Percentiles rank a stretch among this genome's conserved stretches.
These are phyloP conservation scores for Acacia confusa DNA, from an alignment of 306 rosid genomes.

Conservation along the genomic window DNA sequence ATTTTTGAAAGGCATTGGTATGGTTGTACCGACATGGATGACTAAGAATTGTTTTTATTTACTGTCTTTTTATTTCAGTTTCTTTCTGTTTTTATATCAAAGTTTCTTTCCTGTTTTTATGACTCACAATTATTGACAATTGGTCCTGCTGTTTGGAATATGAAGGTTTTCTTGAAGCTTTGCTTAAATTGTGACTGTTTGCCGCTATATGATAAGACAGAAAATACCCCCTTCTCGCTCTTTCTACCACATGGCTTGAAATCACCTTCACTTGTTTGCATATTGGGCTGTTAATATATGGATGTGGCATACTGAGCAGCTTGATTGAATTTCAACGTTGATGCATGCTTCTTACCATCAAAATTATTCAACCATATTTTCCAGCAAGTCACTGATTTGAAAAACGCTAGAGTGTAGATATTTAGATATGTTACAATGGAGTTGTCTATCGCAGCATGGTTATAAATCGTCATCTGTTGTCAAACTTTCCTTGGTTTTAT, in stretches of 20 bases:
- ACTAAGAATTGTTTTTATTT: background rate
- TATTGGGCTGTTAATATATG: background rate
- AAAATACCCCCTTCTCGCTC: background rate
- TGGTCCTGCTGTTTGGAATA: background rate
- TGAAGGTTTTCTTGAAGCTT: background rate
- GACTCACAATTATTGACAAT: background rate
- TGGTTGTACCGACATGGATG: background rate
- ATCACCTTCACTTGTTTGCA: background rate
- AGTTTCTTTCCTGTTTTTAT: background rate
- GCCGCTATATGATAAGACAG: too few relatives aligned
- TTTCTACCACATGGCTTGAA: background rate
- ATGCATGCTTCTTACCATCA: slow-evolving; percentile 14
- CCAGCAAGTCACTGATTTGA: background rate
- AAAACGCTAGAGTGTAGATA: background rate
- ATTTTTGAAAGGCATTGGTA: background rate
- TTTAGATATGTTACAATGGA: background rate
- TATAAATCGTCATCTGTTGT: background rate
- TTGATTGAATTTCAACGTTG: background rate
- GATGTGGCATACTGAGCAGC: background rate
- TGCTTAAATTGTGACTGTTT: background rate
- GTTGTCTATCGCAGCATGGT: slow-evolving; percentile 12
- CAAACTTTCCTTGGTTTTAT: background rate
- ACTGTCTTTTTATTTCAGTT: background rate
- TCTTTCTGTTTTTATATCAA: background rate
- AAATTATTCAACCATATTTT: background rate